Percentiles rank a stretch among this genome's conserved stretches.
Conservation (phyloP, 1,139 yeast genomes). For the Candida glucosophila region DNA sequence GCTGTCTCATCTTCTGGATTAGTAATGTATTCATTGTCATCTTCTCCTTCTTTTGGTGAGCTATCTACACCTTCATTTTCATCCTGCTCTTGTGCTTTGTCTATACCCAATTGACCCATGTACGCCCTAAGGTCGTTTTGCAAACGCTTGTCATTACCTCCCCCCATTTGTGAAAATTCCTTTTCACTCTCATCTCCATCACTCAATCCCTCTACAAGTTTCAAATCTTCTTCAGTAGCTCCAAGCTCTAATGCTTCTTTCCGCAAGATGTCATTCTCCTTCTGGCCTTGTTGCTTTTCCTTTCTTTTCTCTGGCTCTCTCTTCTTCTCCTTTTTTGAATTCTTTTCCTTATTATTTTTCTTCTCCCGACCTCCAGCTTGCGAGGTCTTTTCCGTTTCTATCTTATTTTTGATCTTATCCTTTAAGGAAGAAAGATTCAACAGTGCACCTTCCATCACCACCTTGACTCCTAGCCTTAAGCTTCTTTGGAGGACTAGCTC, state of each 20-base stretch:
- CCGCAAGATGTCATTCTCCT: constrained; percentile 37
- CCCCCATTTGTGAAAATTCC: too few relatives aligned
- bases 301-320: constrained; percentile 5
- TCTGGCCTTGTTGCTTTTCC: constrained; percentile 25
- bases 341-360: constrained; percentile 38
- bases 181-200: constrained; percentile 53
- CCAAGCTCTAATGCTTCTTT: constrained; percentile 65
- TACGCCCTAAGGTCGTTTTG: constrained; percentile 11
- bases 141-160: too few relatives aligned
- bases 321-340: constrained; percentile 25
- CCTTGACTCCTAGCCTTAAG: too few relatives aligned
- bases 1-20: constrained; percentile 7
- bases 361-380: constrained; percentile 15
- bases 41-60: constrained; percentile 9
- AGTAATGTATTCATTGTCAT: constrained; percentile 11
- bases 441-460: constrained; percentile 22
- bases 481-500: too few relatives aligned
- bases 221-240: constrained; percentile 60
- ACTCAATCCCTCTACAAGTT: constrained; percentile 37
- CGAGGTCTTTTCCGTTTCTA: constrained; percentile 14
- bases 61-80: constrained; percentile 8
- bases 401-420: constrained; percentile 46
- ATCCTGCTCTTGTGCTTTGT: constrained; percentile 10
- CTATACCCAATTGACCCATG: constrained; percentile 12
- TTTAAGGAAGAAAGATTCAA: constrained; percentile 45